A percentile compares a stretch with the other conserved stretches of the same genome.
Conservation (phyloP, 2,329 filamentous ascomycete species). For the Trichophyton mentagrophytes region DNA sequence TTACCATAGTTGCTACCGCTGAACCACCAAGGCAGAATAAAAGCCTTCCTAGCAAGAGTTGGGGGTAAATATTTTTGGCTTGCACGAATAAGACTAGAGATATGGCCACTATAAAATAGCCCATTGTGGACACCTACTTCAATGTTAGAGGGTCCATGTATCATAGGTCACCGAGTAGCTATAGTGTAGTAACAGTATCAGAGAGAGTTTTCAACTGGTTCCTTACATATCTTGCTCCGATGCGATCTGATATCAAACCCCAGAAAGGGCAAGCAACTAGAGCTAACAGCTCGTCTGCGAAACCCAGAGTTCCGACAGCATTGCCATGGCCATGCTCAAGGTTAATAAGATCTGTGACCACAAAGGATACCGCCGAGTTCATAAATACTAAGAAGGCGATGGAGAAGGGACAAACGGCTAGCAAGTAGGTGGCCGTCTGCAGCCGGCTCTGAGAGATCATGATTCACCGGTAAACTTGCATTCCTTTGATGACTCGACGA, state of each 20-base stretch:
- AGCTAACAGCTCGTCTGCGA: constrained; percentile 38
- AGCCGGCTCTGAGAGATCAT: constrained; percentile 45
- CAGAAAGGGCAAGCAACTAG: constrained; percentile 37
- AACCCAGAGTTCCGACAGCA: constrained; percentile 44
- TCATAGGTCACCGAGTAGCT: constrained; percentile 4
- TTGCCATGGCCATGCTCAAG: constrained; percentile 44
- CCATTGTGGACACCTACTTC: constrained; percentile 46
- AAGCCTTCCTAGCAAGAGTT: constrained; percentile 69
- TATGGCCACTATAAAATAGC: constrained; percentile 69
- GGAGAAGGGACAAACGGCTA: constrained; percentile 51
- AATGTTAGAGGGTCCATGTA: background rate
- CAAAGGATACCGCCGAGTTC: constrained; percentile 51
- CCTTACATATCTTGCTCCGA: constrained; percentile 36
- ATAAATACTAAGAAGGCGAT: constrained; percentile 55
- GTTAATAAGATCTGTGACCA: constrained; percentile 51
- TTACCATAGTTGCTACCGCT: constrained; percentile 96
- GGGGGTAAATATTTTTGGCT: constrained; percentile 74
- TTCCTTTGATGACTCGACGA: background rate
- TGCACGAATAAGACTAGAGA: constrained; percentile 72
- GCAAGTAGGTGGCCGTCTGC: constrained; percentile 48
- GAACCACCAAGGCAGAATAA: constrained; percentile 84
- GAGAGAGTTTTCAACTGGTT: background rate
- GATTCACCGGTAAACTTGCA: background rate
- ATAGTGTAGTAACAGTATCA: background rate
- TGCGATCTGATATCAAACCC: constrained; percentile 39